Base-by-base conservation (phyloP, 352 stramenopile genomes). In the Peronospora belbahrii region DNA sequence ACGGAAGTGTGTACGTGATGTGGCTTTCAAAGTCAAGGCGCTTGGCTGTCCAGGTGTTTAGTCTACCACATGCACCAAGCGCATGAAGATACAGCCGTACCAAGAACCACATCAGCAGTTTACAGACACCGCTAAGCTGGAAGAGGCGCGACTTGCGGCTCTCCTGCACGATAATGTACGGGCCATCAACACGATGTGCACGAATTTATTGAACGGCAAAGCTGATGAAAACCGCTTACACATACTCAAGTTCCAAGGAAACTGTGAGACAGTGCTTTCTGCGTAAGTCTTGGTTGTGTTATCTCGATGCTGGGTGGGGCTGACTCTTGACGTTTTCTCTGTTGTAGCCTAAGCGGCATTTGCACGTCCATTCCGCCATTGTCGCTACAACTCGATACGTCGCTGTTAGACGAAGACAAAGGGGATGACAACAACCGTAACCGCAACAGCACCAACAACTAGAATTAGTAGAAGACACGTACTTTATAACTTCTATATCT, bases 131-230 rank as follows among this genome's bases (percentile, higher is more conserved):
- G 46, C 52, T 22, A 51, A 63, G n/a, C 42, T 73, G 18, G 52
- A 74, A 31, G 74, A 85, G 27, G 59, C 44, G 5, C 71, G 83
- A 38, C 54, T 88, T 4, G 63, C 57, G 3, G 70, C 60, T 11
- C 52, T 87, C 20, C 60, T 87, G 23, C 64, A 88, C 41, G 75
- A 88, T 28, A 91, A 91, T 56, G 56, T 80, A 18, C 35, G 70
- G 31, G 55, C 69, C 2, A 59, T 88, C 40, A 74, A 81, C 28
- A 68, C 67, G 9, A 87, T 91, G 50, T 74, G 74, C 6, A 70
- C 71, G 30, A 91, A 88, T 46, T 52, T 88, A 13, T 37, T 83
- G 15, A 71, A 69, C 41, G 74, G 76, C 52, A 73, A 75, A 39
- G 46, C 65, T 0, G 60, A 73, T 36, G 61, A 75, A 30, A 88